A percentile compares a stretch with the other conserved stretches of the same genome.
Conservation (phyloP, 176 grass and related monocot genomes). For the Carex scoparia region DNA sequence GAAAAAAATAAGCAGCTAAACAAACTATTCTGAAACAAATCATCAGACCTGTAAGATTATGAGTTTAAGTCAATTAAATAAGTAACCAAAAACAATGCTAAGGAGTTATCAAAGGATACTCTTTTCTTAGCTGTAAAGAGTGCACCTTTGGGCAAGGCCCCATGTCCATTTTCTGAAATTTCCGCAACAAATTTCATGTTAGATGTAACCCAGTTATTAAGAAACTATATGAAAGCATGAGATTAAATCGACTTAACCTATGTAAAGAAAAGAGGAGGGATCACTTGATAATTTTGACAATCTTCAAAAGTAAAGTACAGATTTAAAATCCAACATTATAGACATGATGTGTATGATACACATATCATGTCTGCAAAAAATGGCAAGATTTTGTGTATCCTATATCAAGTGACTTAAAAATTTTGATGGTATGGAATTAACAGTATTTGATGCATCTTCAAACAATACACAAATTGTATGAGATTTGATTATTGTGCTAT, state of each 20-base stretch:
- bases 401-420: too few species aligned
- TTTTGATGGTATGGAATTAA: too few species aligned
- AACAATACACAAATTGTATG: too few species aligned
- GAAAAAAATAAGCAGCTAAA: neutral
- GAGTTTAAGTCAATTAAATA: neutral
- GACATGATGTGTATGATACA: too few species aligned
- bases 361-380: too few species aligned
- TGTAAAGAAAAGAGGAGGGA: neutral
- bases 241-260: neutral
- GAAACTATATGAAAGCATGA: neutral
- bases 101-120: conserved; percentile 59
- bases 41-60: neutral
- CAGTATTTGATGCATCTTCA: too few species aligned
- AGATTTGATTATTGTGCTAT: too few species aligned
- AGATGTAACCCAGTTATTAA: neutral
- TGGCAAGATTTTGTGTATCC: too few species aligned
- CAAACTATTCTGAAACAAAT: neutral
- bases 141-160: conserved; percentile 84
- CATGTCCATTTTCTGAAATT: conserved; percentile 97
- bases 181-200: neutral
- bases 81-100: neutral
- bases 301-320: too few species aligned
- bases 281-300: too few species aligned
- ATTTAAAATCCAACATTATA: too few species aligned
- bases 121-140: conserved; percentile 73